A percentile compares a stretch with the other conserved stretches of the same genome.
Evolutionary conservation across 768 basidiomycete genomes (phyloP).

Genomic region (Hemileccinum impolitum): DNA sequence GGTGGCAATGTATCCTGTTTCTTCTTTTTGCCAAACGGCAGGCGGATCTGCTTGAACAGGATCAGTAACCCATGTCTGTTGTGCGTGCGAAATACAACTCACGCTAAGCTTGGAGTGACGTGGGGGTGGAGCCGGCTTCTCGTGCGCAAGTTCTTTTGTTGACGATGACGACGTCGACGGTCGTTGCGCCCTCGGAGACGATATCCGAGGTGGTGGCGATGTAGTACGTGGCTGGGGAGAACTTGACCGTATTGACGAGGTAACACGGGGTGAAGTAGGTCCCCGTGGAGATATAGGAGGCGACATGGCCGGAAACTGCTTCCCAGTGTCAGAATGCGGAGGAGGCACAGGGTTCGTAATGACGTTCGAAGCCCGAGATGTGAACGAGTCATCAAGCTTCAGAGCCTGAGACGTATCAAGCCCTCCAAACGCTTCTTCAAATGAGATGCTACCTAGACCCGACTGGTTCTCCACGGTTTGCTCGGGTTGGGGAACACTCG

Average conservation of each 20-base stretch:
- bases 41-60: slow-evolving; percentile 49
- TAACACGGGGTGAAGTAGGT: slow-evolving; percentile 29
- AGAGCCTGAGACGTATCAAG: slow-evolving; percentile 37
- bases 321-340: slow-evolving; percentile 15
- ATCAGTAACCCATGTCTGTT: slow-evolving; percentile 8
- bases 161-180: slow-evolving; percentile 58
- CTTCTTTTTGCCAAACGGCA: slow-evolving; percentile 79
- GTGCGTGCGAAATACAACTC: slow-evolving; percentile 32
- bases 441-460: slow-evolving; percentile 31
- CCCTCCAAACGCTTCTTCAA: slow-evolving; percentile 58
- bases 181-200: slow-evolving; percentile 54
- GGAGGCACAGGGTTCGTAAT: slow-evolving; percentile 20
- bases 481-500: slow-evolving; percentile 13
- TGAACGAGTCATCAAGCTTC: slow-evolving; percentile 39
- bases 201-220: slow-evolving; percentile 49
- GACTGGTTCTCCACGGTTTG: slow-evolving; percentile 11
- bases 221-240: slow-evolving; percentile 42
- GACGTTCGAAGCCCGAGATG: slow-evolving; percentile 34
- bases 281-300: slow-evolving; percentile 40
- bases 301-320: slow-evolving; percentile 39
- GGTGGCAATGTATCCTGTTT: slow-evolving; percentile 53
- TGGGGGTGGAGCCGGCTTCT: slow-evolving; percentile 51
- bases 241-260: slow-evolving; percentile 26
- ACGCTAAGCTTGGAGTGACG: slow-evolving; percentile 78
- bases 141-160: slow-evolving; percentile 45